Evolutionary conservation across 352 stramenopile genomes (phyloP), one percentile per base, ranked within the genome.

Genomic region (Peronospora belbahrii): DNA sequence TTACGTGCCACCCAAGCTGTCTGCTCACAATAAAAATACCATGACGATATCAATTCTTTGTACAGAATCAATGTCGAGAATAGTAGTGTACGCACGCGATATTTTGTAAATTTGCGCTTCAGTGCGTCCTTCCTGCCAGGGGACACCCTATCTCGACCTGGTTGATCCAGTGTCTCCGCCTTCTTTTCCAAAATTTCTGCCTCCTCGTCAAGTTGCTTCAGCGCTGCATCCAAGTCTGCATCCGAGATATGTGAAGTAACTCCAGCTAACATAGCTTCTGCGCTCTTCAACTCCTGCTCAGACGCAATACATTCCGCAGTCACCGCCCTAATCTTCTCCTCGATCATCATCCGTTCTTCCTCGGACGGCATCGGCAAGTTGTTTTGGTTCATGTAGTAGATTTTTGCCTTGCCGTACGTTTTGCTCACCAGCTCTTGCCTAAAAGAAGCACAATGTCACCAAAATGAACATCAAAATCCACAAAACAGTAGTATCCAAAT

Each of bases 301-400:
- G 74, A 43, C 8, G 42, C 22, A 15, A 24, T 42, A 32, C 74
- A 85, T 13, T 88, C 71, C 1, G 44, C 62, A 10, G 78, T 65
- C 6, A 68, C 40, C 14, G 42, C 39, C 19, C 75, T 65, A 49
- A 90, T 88, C 39, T 78, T 52, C 13, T 74, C 59, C 48, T 86
- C 74, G 3, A 82, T 24, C 3, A 67, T 42, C 0, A 48, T 37
- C 4, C 69, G 63, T 20, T 80, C 64, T 0, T 62, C 56, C 24
- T 73, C 53, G 0, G 75, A 87, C 10, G 75, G 74, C 15, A 80
- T 48, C 0, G 74, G 71, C 41, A 90, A 40, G 1, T 80, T 74
- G 31, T 71, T 63, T 41, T 91, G 80, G 48, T 91, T 91, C 54
- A 86, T 61, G 55, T 80, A 91, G 58, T 91, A 91, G 44, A 91